These are phyloP conservation scores for Microglena sp. DNA, from an alignment of 139 green algal species.

Conservation along the genomic window DNA sequence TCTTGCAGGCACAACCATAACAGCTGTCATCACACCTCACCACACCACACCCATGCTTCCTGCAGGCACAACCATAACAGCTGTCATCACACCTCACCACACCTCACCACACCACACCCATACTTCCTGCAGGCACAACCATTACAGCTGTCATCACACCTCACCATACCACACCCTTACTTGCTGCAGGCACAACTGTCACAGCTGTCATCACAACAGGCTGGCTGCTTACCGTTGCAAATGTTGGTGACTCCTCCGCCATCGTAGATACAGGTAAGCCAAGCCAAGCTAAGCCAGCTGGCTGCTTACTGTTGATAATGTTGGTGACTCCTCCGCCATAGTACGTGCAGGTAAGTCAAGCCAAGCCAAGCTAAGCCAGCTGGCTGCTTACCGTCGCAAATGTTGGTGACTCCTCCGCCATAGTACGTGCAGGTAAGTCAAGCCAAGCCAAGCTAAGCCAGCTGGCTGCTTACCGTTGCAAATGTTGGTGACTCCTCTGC, in stretches of 20 bases:
- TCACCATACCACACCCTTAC: too few species aligned
- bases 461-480: conserved; percentile 71
- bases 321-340: conserved; percentile 74
- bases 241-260: conserved; percentile 76
- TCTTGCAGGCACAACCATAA: too few species aligned
- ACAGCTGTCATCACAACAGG: conserved; percentile 40
- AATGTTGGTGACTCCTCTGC: conserved; percentile 80
- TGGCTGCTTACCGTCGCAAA: conserved; percentile 74
- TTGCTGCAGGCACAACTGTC: conserved; percentile 47
- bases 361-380: too few species aligned
- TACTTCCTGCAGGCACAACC: too few species aligned
- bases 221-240: conserved; percentile 73
- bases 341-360: conserved; percentile 70
- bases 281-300: too few species aligned
- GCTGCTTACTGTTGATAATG: too few species aligned
- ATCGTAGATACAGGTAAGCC: conserved; percentile 71
- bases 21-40: too few species aligned
- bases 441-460: too few species aligned
- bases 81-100: too few species aligned
- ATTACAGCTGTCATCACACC: conserved; percentile 73
- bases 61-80: too few species aligned
- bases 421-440: conserved; percentile 69
- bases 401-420: conserved; percentile 72
- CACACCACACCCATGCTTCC: too few species aligned
- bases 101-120: too few species aligned